These are phyloP conservation scores for Botrytis galanthina DNA, from an alignment of 2,329 filamentous ascomycete genomes.

Conservation along the genomic window DNA sequence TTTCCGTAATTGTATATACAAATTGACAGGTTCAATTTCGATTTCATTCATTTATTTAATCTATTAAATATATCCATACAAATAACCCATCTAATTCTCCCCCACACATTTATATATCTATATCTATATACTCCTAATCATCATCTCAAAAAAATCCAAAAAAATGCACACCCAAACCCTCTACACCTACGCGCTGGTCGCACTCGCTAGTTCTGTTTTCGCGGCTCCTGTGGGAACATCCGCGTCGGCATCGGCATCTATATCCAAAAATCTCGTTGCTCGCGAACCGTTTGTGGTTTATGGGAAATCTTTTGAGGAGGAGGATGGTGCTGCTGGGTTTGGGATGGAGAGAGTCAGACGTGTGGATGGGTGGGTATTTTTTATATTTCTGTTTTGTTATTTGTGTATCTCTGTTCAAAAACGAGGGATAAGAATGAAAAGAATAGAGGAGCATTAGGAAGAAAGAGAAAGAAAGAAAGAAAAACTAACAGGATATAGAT, in stretches of 20 bases:
- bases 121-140: background rate
- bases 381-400: too few relatives aligned
- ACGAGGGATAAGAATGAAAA: background rate
- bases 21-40: background rate
- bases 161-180: background rate
- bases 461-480: background rate
- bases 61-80: too few relatives aligned
- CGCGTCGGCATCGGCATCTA: fast-evolving
- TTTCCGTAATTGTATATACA: background rate
- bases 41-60: too few relatives aligned
- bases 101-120: too few relatives aligned
- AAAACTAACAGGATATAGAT: background rate
- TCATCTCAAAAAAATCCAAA: too few relatives aligned
- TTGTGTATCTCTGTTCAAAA: background rate
- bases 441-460: background rate
- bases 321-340: background rate
- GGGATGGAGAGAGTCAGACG: background rate
- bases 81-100: background rate
- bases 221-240: background rate
- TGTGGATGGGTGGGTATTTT: background rate
- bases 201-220: background rate
- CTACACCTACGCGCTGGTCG: background rate
- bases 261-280: background rate
- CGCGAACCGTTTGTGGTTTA: background rate
- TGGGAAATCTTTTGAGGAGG: background rate